Conservation (phyloP, 306 rosid genomes). For the Acmispon strigosus region DNA sequence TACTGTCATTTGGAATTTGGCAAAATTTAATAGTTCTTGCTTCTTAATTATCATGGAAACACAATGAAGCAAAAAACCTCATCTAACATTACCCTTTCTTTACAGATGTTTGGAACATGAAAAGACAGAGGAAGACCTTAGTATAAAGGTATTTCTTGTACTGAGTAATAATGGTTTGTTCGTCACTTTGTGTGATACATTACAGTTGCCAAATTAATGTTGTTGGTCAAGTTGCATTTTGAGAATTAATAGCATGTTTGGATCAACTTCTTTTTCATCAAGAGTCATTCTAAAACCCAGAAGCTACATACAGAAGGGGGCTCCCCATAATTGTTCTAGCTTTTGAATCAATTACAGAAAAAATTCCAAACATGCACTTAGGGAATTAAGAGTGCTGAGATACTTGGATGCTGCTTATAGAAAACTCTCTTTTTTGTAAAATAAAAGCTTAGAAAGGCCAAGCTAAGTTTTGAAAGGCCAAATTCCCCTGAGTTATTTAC, state of each 20-base stretch:
- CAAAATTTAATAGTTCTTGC: slow-evolving; percentile 2
- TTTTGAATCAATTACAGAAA: too few relatives aligned
- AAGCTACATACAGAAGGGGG: too few relatives aligned
- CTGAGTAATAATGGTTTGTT: background rate
- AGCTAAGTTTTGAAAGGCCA: background rate
- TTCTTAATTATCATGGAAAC: slow-evolving; percentile 2
- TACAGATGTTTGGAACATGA: slow-evolving; percentile 57
- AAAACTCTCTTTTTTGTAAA: too few relatives aligned
- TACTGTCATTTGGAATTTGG: slow-evolving; percentile 3
- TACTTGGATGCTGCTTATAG: background rate
- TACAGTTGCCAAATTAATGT: background rate
- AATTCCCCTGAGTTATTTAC: background rate
- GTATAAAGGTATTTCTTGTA: slow-evolving; percentile 47
- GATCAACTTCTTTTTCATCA: too few relatives aligned
- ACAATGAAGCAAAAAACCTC: background rate
- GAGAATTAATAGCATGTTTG: background rate
- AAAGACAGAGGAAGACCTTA: slow-evolving; percentile 46
- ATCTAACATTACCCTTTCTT: background rate
- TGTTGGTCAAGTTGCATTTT: background rate
- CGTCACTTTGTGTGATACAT: background rate
- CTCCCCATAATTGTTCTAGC: too few relatives aligned
- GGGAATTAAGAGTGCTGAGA: slow-evolving; percentile 4
- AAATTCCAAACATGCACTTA: background rate
- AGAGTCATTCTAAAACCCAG: too few relatives aligned
- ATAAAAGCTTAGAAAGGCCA: background rate